Conservation (phyloP, 106 monocot genomes). For the Phalaenopsis equestris region DNA sequence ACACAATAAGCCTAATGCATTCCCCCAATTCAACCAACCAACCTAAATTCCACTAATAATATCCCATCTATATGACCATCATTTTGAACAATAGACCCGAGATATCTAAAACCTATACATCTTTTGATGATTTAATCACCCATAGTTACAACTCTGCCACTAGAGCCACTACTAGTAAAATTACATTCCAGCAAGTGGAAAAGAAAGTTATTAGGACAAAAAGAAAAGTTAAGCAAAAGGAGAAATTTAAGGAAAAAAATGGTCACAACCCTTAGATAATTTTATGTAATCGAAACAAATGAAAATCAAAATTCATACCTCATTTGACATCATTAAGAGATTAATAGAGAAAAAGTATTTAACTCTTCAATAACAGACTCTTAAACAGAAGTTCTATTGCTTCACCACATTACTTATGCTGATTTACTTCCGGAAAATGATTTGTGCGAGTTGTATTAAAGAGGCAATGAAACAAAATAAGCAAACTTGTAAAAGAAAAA, state of each 20-base stretch:
- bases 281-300: neutral
- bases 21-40: too few species aligned
- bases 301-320: neutral
- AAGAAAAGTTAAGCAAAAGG: neutral
- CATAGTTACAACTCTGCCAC: too few species aligned
- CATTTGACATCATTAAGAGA: neutral
- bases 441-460: neutral
- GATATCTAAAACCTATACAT: too few species aligned
- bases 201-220: neutral
- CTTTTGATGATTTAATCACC: too few species aligned
- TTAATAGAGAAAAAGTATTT: neutral
- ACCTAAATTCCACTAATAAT: too few species aligned
- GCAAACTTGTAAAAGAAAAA: neutral
- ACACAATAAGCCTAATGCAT: too few species aligned
- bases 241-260: neutral
- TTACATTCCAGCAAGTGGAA: neutral
- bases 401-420: neutral
- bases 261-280: neutral
- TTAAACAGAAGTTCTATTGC: neutral
- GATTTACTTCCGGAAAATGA: neutral
- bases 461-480: neutral
- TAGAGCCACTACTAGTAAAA: too few species aligned
- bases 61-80: too few species aligned
- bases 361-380: neutral
- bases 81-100: too few species aligned